These are phyloP conservation scores for Lentinula novae-zelandiae DNA, from an alignment of 1,284 basidiomycete species.

Conservation along the genomic window DNA sequence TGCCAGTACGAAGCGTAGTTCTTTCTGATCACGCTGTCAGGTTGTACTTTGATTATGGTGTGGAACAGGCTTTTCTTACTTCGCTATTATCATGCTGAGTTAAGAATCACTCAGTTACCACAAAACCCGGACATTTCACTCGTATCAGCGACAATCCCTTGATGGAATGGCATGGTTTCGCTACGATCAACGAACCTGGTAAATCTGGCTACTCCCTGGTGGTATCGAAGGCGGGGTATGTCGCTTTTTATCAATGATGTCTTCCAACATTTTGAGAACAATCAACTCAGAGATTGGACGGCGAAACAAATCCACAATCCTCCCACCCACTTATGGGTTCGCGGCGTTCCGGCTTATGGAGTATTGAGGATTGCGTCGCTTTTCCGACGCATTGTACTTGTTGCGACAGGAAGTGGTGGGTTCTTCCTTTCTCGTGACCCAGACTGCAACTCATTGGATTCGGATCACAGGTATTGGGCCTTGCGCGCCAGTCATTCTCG, in stretches of 20 bases:
- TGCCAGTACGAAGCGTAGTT: conserved; percentile 48
- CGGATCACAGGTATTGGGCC: conserved; percentile 55
- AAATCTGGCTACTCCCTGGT: conserved; percentile 54
- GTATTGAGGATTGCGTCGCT: conserved; percentile 55
- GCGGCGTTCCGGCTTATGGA: conserved; percentile 56
- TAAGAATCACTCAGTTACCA: conserved; percentile 30
- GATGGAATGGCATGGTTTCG: conserved; percentile 61
- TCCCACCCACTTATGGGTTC: conserved; percentile 51
- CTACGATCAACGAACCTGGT: conserved; percentile 48
- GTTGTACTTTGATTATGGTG: conserved; percentile 54
- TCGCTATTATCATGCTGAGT: neutral
- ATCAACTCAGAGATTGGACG: conserved; percentile 45
- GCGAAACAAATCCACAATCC: conserved; percentile 47
- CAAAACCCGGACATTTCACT: conserved; percentile 51
- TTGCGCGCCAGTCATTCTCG: conserved; percentile 52
- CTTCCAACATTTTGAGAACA: neutral
- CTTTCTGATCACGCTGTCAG: conserved; percentile 56
- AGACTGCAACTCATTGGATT: neutral
- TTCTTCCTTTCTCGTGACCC: neutral
- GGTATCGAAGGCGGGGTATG: conserved; percentile 48
- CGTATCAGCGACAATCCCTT: conserved; percentile 51
- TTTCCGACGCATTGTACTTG: conserved; percentile 56
- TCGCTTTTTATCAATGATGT: neutral
- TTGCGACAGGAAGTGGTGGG: conserved; percentile 39
- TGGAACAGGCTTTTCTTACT: conserved; percentile 14